Conservation (phyloP, 768 basidiomycete genomes). For the Psilocybe subaeruginosa region DNA sequence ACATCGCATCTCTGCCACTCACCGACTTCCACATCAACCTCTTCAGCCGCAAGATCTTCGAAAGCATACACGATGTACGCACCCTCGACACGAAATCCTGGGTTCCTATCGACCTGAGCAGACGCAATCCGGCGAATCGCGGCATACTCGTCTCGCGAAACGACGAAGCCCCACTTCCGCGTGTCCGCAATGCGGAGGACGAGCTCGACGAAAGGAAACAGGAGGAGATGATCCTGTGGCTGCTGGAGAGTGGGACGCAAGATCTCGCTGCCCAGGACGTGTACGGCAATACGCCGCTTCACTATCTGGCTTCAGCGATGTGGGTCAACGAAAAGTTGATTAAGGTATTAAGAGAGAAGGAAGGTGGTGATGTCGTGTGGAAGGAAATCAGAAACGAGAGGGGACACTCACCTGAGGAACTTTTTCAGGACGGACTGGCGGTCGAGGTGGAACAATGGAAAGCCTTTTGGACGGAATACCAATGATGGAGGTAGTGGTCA, state of each 20-base stretch:
- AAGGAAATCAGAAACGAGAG: not conserved
- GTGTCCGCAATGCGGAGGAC: not conserved
- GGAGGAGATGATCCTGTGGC: not conserved
- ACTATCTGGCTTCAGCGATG: not conserved
- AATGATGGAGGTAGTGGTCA: too few relatives aligned
- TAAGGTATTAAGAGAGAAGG: not conserved
- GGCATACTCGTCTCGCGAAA: not conserved
- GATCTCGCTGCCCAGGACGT: not conserved
- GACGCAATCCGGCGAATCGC: not conserved
- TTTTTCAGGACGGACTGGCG: not conserved
- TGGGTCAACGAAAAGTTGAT: not conserved
- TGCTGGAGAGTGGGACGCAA: not conserved
- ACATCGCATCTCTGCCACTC: not conserved
- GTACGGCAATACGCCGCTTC: not conserved
- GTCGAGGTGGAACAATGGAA: not conserved
- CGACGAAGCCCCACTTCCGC: not conserved
- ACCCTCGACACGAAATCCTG: not conserved
- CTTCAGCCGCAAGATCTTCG: not conserved
- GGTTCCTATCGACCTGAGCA: not conserved
- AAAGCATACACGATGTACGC: slow-evolving; percentile 1
- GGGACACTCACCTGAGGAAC: not conserved
- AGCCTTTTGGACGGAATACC: not conserved
- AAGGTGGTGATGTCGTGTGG: not conserved
- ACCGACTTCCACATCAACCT: not conserved
- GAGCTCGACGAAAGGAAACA: not conserved